Conservation (phyloP, 2,329 filamentous ascomycete species). For the Teratosphaeria gauchensis region DNA sequence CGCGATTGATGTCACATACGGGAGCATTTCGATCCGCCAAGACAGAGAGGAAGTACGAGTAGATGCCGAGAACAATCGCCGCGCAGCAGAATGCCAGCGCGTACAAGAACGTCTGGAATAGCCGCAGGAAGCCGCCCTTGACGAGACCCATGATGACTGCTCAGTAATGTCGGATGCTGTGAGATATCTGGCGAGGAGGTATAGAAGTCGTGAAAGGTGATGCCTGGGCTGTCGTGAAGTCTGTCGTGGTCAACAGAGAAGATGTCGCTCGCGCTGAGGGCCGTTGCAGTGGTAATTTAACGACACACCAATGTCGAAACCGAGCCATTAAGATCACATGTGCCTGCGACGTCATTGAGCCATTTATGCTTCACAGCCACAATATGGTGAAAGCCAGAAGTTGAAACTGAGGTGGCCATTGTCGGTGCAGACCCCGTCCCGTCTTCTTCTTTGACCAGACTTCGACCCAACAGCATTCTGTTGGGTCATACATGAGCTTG, state of each 20-base stretch:
- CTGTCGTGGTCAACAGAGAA: not conserved
- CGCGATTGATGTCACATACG: not conserved
- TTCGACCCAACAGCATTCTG: not conserved
- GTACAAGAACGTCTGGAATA: conserved; percentile 61
- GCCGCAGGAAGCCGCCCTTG: conserved; percentile 55
- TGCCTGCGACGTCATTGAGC: not conserved
- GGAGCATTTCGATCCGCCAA: conserved; percentile 54
- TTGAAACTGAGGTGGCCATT: not conserved
- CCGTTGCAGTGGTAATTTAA: not conserved
- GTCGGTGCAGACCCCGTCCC: not conserved
- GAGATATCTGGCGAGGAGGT: not conserved
- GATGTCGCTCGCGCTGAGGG: not conserved
- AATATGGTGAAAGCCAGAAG: not conserved
- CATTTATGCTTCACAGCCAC: not conserved
- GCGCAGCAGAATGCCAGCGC: conserved; percentile 63
- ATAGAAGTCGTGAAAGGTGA: not conserved
- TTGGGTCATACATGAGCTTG: too few species aligned
- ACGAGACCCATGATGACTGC: conserved; percentile 24
- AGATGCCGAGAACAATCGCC: conserved; percentile 57
- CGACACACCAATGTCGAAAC: not conserved
- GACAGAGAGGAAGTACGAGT: conserved; percentile 63
- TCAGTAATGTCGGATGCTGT: not conserved
- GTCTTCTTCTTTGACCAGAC: not conserved
- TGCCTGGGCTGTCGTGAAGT: too few species aligned
- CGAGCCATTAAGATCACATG: not conserved